phyloP scores from a whole-genome alignment of 306 rosid species.

The Inga oerstediana region DNA sequence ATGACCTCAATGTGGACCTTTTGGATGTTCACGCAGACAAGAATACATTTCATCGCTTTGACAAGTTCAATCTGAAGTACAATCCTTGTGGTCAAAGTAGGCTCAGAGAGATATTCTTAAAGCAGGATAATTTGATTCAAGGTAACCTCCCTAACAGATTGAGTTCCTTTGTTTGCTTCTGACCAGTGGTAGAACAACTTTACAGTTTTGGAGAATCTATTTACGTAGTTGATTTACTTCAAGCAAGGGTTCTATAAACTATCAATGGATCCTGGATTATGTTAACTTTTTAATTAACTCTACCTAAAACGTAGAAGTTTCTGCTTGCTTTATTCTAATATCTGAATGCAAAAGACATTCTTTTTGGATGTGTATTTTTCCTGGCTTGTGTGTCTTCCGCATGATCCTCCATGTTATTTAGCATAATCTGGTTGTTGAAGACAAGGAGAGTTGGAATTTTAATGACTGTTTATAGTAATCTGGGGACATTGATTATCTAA shows the following conservation, averaged over 20 bases:
- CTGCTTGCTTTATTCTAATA: neutral
- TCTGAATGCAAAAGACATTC: conserved; percentile 11
- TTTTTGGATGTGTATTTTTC: neutral
- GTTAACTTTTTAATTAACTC: conserved; percentile 6
- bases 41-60: conserved; percentile 99
- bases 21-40: conserved; percentile 99
- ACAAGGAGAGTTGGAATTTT: neutral
- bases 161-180: neutral
- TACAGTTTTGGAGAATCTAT: neutral
- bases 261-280: neutral
- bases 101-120: conserved; percentile 96
- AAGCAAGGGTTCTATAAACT: neutral
- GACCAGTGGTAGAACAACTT: neutral
- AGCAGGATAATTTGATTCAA: conserved; percentile 98
- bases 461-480: neutral
- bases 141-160: conserved; percentile 49
- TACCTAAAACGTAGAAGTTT: neutral
- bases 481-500: neutral
- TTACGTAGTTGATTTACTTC: conserved; percentile 2
- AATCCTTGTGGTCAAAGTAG: conserved; percentile 99
- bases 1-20: conserved; percentile 99
- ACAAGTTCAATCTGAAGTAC: conserved; percentile 96
- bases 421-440: conserved; percentile 23
- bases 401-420: conserved; percentile 9
- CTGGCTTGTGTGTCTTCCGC: conserved; percentile 2